phyloP scores from a whole-genome alignment of 768 basidiomycete genomes.

The Serpula lacrymans region DNA sequence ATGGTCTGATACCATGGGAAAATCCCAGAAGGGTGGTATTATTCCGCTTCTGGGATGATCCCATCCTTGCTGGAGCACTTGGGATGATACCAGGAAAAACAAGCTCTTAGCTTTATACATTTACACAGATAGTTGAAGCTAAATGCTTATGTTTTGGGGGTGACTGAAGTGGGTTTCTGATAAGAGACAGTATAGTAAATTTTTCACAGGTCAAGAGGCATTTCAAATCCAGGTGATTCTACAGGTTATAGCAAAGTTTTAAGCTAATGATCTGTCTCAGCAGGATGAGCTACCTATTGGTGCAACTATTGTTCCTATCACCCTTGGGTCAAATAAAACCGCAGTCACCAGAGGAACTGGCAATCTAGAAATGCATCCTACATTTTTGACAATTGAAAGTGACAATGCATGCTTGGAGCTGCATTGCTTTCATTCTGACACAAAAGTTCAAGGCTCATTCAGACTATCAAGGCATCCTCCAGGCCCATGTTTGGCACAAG shows the following conservation, averaged over 20 bases:
- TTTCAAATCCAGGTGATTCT: not conserved
- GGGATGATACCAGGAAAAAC: no score
- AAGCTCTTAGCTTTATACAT: no score
- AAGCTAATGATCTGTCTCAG: conserved; percentile 1
- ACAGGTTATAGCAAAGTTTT: not conserved
- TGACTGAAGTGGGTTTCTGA: no score
- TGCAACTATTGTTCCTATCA: conserved; percentile 13
- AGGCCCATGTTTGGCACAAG: no score
- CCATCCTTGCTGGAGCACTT: no score
- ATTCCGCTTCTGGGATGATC: no score
- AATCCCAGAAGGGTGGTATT: no score
- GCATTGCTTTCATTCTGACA: conserved; percentile 23
- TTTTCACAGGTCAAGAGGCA: not conserved
- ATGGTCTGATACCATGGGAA: no score
- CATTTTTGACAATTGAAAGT: conserved; percentile 18
- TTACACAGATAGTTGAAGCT: no score
- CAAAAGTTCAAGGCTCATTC: no score
- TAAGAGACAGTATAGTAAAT: not conserved
- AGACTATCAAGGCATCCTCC: no score
- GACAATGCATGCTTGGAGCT: conserved; percentile 19
- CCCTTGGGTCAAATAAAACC: conserved; percentile 17
- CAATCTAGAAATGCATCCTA: conserved; percentile 5
- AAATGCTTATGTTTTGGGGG: no score
- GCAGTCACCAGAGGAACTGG: conserved; percentile 2
- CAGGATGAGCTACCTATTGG: conserved; percentile 7